These are phyloP conservation scores for Gossypium davidsonii DNA, from an alignment of 441 rosid species.

Conservation along the genomic window DNA sequence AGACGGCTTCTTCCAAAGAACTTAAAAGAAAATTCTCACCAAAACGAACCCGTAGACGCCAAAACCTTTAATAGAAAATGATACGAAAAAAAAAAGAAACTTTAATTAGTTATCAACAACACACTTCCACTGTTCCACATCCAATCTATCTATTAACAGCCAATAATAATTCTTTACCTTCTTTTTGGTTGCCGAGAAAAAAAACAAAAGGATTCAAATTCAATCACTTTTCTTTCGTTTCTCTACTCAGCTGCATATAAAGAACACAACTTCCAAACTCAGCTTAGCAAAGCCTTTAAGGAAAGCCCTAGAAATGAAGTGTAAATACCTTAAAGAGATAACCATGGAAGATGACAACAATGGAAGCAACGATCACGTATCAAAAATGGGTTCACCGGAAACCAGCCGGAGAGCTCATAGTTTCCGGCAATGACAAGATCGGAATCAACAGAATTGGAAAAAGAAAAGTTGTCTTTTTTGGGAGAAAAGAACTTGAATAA, in stretches of 20 bases:
- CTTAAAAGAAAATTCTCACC: conserved; percentile 60
- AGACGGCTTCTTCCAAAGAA: conserved; percentile 46
- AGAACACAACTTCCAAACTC: conserved; percentile 3
- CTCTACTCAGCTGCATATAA: neutral
- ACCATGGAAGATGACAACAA: conserved; percentile 29
- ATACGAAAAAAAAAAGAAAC: conserved; percentile 17
- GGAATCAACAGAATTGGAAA: conserved; percentile 5
- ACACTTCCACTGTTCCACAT: conserved; percentile 14
- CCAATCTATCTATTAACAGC: conserved; percentile 12
- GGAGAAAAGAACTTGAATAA: neutral
- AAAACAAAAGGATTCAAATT: neutral
- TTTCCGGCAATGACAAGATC: conserved; percentile 34
- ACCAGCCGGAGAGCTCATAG: conserved; percentile 24
- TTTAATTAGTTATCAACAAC: conserved; percentile 34
- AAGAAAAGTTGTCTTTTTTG: neutral
- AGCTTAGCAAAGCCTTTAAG: neutral
- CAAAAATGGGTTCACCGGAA: conserved; percentile 21
- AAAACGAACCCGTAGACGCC: conserved; percentile 50
- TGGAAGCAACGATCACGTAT: conserved; percentile 29
- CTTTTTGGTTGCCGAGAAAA: conserved; percentile 24
- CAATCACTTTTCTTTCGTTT: neutral
- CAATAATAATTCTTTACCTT: neutral
- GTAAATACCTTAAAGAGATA: conserved; percentile 26
- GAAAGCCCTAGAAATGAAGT: conserved; percentile 21
- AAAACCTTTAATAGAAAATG: conserved; percentile 35